Percentiles rank a stretch among this genome's conserved stretches.
phyloP scores from a whole-genome alignment of 2,329 filamentous ascomycete species.

The Tympanopsis confertula region DNA sequence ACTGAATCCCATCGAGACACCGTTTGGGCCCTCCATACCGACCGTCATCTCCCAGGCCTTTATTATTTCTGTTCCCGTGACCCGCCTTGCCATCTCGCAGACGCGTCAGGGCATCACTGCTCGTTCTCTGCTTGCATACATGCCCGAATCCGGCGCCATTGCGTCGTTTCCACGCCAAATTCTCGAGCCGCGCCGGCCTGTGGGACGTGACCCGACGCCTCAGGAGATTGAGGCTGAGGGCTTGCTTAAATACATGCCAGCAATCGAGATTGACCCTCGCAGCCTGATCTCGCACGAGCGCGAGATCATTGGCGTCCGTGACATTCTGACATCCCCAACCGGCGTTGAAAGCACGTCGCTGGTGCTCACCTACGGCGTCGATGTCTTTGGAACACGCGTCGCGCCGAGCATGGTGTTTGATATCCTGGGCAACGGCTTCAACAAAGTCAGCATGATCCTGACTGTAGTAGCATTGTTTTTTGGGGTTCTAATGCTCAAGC shows the following conservation, averaged over 20 bases:
- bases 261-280: conserved; percentile 73
- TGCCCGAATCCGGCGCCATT: conserved; percentile 63
- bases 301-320: conserved; percentile 64
- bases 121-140: conserved; percentile 67
- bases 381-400: conserved; percentile 77
- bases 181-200: conserved; percentile 76
- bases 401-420: conserved; percentile 87
- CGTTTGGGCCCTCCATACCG: conserved; percentile 48
- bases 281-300: conserved; percentile 71
- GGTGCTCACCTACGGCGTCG: conserved; percentile 76
- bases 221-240: conserved; percentile 72
- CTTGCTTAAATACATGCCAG: conserved; percentile 62
- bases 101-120: conserved; percentile 86
- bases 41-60: conserved; percentile 71
- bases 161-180: conserved; percentile 67
- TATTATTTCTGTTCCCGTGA: conserved; percentile 68
- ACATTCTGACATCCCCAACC: conserved; percentile 65
- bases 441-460: conserved; percentile 71
- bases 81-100: conserved; percentile 70
- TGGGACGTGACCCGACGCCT: conserved; percentile 71
- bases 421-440: conserved; percentile 84
- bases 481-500: conserved; percentile 68
- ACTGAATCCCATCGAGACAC: conserved; percentile 50
- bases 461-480: conserved; percentile 72
- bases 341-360: conserved; percentile 84